phyloP scores from a whole-genome alignment of 495 filamentous ascomycete genomes.

The Hyaloscypha bicolor region DNA sequence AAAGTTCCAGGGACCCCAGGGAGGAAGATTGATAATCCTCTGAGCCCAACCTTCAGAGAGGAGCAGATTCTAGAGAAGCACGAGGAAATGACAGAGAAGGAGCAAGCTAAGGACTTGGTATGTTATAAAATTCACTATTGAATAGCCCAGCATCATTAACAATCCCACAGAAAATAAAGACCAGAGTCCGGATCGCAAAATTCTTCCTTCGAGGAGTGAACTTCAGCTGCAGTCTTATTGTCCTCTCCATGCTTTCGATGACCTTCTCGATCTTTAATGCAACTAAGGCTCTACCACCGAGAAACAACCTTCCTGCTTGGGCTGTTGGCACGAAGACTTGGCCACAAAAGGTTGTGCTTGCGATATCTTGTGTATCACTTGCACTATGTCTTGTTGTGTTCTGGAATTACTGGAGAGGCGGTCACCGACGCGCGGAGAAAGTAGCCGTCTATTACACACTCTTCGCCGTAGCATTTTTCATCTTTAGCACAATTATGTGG shows the following conservation, averaged over 20 bases:
- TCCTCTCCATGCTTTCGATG: constrained; percentile 81
- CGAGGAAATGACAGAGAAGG: constrained; percentile 76
- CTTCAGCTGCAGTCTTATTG: constrained; percentile 95
- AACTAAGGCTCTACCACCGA: constrained; percentile 69
- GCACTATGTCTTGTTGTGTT: constrained; percentile 78
- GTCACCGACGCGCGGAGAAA: constrained; percentile 88
- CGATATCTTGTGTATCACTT: constrained; percentile 78
- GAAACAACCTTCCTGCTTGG: constrained; percentile 85
- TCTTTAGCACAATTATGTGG: constrained; percentile 94
- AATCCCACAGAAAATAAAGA: constrained; percentile 79
- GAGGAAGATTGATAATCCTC: constrained; percentile 61
- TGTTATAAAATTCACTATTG: constrained; percentile 45
- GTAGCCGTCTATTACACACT: constrained; percentile 90
- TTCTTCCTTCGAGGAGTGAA: constrained; percentile 90
- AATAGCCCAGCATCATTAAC: constrained; percentile 21
- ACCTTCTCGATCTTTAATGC: constrained; percentile 90
- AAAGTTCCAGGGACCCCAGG: constrained; percentile 80
- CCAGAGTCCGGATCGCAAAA: constrained; percentile 90
- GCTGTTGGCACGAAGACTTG: constrained; percentile 75
- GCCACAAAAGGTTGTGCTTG: constrained; percentile 84
- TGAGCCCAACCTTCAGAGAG: constrained; percentile 88
- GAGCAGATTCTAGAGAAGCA: constrained; percentile 81
- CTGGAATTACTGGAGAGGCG: constrained; percentile 84
- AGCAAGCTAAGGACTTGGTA: constrained; percentile 85
- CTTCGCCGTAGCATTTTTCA: constrained; percentile 90